phyloP scores from a whole-genome alignment of 352 stramenopile genomes.

The Pythium phragmitis region DNA sequence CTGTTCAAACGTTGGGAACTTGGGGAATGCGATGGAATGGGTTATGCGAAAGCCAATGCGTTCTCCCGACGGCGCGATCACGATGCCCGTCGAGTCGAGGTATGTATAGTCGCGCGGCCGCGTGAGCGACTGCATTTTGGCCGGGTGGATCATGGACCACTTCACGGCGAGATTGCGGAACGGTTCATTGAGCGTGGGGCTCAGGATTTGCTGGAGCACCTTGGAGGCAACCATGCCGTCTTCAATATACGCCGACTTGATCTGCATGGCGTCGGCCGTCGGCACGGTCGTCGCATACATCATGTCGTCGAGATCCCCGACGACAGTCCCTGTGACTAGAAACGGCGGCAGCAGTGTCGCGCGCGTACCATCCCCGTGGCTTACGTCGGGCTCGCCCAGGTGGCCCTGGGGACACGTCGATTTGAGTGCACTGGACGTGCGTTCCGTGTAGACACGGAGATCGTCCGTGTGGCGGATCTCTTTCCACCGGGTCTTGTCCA shows the following conservation, averaged over 20 bases:
- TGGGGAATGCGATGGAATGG: constrained; percentile 43
- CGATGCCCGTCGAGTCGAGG: constrained; percentile 41
- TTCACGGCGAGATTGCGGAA: constrained; percentile 16
- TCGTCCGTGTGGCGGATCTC: constrained; percentile 10
- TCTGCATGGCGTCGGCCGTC: constrained; percentile 6
- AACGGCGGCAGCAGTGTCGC: constrained; percentile 9
- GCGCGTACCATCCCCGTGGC: background rate
- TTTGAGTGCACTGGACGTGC: constrained; percentile 16
- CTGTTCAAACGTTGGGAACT: constrained; percentile 23
- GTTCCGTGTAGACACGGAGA: constrained; percentile 19
- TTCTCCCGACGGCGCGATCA: constrained; percentile 33
- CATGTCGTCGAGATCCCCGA: constrained; percentile 32
- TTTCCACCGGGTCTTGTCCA: constrained; percentile 11
- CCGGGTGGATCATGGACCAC: constrained; percentile 10
- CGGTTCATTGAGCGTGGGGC: constrained; percentile 9
- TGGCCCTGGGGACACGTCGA: constrained; percentile 1
- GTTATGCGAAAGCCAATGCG: constrained; percentile 50
- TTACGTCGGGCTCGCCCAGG: background rate
- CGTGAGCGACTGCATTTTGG: constrained; percentile 15
- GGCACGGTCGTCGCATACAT: constrained; percentile 13
- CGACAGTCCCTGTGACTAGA: constrained; percentile 21
- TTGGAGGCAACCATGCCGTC: constrained; percentile 19
- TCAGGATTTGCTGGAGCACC: constrained; percentile 12
- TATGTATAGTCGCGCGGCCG: constrained; percentile 39
- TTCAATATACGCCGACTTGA: constrained; percentile 17